Base-by-base conservation (phyloP, 2,329 filamentous ascomycete genomes). In the Fusarium buharicum region DNA sequence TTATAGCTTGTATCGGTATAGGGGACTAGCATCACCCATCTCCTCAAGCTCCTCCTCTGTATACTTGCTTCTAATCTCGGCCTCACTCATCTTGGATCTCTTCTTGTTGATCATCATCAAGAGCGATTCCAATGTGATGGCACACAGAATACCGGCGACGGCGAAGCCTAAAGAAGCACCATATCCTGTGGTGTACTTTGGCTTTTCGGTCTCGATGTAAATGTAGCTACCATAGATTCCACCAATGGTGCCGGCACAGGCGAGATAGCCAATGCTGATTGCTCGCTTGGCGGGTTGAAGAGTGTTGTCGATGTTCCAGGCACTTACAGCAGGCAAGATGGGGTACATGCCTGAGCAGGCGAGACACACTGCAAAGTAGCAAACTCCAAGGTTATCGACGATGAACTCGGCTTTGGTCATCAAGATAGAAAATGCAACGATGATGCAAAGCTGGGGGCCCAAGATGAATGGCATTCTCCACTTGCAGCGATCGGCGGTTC, bases 301-400 rank as follows among this genome's bases (percentile, higher is more conserved):
- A 1, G 73, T 68, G 30, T 78, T 78, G 54, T 72, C 72, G 5
- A 75, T 63, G 10, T 72, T 75, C 76, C 76, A 78, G 2, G 76
- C 72, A 17, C 72, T 76, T 10, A 64, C 71, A 4, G 70, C 74
- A 2, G 76, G 75, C 8, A 64, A 36, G 11, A 71, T 68, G 1
- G 76, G 76, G 16, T 78, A 78, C 53, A 77, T 70, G 22, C 78
- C 76, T 10, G 77, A 71, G 27, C 55, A 63, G 1, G 66, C 66
- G 4, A 69, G 54, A 7, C 55, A 59, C 2, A 69, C 59, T 0
- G 66, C 64, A 2, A 69, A 69, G 10, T 68, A 70, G 9, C 64
- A 66, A 0, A 52, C 53, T 3, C 51, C 54, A 0, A 70, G 51
- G 3, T 70, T 66, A 1, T 65, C 37, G 4, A 44, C 37, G 8